Base-by-base conservation (phyloP, 75 land plant genomes). In the Pinus albicaulis region DNA sequence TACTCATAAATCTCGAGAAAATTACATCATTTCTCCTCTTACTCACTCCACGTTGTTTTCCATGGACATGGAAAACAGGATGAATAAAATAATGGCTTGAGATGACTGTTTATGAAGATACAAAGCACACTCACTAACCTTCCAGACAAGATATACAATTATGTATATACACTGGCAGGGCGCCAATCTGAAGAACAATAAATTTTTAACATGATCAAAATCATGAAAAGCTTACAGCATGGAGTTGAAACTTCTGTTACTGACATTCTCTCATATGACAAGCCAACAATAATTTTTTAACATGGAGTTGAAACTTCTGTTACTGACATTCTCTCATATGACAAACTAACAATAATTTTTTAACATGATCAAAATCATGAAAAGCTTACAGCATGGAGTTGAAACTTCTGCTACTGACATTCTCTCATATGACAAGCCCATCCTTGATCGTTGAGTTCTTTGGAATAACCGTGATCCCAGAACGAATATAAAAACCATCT, bases 401-500 rank as follows among this genome's bases (percentile, higher is more conserved):
- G 20, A 31, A 64, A 11, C 34, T 68, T 68, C 13, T 38, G 38
- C 11, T 20, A 11, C 71, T 41, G 7, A 19, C 71, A 48, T 48
- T 48, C 41, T 68, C 3, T 81, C 55, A 85, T 8, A 85, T 79
- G 16, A 83, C 81, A 74, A 61, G 55, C 28, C 78, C 81, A 60
- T 85, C 86, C 74, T 68, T 79, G 66, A 85, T 83, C 3, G 86
- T 84, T 17, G 87, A 77, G 36, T 85, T 85, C 74, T 85, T 83
- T 59, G 44, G 38, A 6, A 85, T 74, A 7, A 85, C 78, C 20
- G 86, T 85, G 17, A 85, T 85, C 4, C 87, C 87, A 14, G 87
- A 85, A 25, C 87, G 77, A 78, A 85, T 85, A 59, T 78, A 85
- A 71, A 83, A 83, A 4, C 87, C 87, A 16, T 85, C 87, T 24